Conservation (phyloP, 1,284 basidiomycete genomes). For the Agaricales sp. region DNA sequence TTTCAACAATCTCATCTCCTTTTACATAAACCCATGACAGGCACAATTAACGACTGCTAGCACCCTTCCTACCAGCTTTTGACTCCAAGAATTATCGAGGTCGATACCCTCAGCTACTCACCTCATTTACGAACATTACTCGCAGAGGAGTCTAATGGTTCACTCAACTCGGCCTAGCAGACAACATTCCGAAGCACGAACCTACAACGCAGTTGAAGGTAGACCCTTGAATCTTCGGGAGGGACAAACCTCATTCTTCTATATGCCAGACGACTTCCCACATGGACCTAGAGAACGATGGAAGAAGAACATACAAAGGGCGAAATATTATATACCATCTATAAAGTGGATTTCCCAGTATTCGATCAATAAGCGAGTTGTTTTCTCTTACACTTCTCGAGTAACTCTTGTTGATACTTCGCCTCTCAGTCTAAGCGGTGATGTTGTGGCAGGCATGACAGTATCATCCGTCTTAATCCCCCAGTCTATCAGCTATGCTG, state of each 20-base stretch:
- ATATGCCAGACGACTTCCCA: no score
- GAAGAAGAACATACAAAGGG: neutral
- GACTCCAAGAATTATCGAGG: no score
- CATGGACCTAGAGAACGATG: neutral
- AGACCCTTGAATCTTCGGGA: neutral
- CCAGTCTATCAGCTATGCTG: slow-evolving; percentile 87
- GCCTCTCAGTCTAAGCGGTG: slow-evolving; percentile 58
- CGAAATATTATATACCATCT: slow-evolving; percentile 61
- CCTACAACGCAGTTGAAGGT: neutral
- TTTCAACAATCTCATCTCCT: no score
- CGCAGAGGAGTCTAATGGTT: neutral
- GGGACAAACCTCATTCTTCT: no score
- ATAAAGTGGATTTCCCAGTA: slow-evolving; percentile 81
- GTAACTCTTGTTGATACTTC: slow-evolving; percentile 5
- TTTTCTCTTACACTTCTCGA: neutral
- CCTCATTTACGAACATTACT: neutral
- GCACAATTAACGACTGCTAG: no score
- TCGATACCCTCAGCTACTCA: no score
- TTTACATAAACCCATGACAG: no score
- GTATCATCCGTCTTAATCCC: slow-evolving; percentile 88
- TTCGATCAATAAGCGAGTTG: slow-evolving; percentile 53
- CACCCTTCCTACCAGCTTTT: no score
- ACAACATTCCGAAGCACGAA: neutral
- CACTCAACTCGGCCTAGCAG: neutral
- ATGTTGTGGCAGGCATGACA: slow-evolving; percentile 77